These are phyloP conservation scores for Ogataea siamensis DNA, from an alignment of 805 yeast genomes.

Conservation along the genomic window DNA sequence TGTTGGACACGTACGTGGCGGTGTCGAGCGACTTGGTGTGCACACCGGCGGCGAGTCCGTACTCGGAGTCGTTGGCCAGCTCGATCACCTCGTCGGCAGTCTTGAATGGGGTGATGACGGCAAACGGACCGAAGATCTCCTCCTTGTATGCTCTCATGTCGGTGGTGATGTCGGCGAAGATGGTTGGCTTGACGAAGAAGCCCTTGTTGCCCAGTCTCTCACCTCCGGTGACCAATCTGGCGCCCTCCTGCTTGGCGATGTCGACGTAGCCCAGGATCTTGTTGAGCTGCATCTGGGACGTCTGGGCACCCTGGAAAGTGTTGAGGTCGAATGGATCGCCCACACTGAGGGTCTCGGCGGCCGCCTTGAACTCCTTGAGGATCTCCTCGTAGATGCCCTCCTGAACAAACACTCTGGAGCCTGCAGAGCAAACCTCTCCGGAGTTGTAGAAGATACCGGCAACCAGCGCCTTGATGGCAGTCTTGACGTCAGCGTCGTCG, in stretches of 20 bases:
- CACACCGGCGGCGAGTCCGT: constrained; percentile 80
- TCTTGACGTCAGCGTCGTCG: constrained; percentile 61
- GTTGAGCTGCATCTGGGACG: constrained; percentile 65
- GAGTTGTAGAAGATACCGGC: constrained; percentile 75
- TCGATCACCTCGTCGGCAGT: constrained; percentile 65
- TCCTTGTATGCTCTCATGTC: constrained; percentile 63
- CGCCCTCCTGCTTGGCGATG: constrained; percentile 66
- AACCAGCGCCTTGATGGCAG: constrained; percentile 48
- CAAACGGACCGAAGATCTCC: constrained; percentile 82
- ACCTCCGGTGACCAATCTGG: constrained; percentile 71
- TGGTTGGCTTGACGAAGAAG: constrained; percentile 70
- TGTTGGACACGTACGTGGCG: constrained; percentile 61
- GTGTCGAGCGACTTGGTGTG: constrained; percentile 64
- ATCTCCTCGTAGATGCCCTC: constrained; percentile 67
- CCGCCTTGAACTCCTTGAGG: constrained; percentile 54
- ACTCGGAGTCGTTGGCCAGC: constrained; percentile 67
- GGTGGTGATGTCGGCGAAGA: constrained; percentile 65
- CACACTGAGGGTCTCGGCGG: constrained; percentile 58
- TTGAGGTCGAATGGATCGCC: constrained; percentile 74
- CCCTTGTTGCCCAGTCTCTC: constrained; percentile 62
- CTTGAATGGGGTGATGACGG: constrained; percentile 64
- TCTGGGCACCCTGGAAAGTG: constrained; percentile 76
- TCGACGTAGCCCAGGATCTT: constrained; percentile 68
- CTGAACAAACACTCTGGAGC: constrained; percentile 76
- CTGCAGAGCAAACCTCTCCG: constrained; percentile 83